phyloP scores from a whole-genome alignment of 495 filamentous ascomycete species.

The Podospora sp. region DNA sequence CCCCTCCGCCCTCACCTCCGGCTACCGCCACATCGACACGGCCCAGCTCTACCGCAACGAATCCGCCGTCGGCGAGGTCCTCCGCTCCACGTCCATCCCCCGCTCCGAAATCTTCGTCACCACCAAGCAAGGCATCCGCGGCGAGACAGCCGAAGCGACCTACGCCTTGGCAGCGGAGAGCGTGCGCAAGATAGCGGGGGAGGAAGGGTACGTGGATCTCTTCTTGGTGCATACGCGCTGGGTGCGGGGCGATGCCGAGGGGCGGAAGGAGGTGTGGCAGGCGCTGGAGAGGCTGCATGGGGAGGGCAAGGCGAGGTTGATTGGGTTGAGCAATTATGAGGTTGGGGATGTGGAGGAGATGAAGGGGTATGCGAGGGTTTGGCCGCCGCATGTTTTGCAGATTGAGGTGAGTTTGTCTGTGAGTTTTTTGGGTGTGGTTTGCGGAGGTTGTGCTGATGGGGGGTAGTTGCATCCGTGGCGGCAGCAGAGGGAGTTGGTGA shows the following conservation, averaged over 20 bases:
- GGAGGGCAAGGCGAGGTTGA: slow-evolving; percentile 59
- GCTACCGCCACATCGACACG: slow-evolving; percentile 76
- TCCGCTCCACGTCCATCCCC: slow-evolving; percentile 57
- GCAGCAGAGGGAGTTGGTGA: slow-evolving; percentile 70
- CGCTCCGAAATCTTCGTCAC: slow-evolving; percentile 72
- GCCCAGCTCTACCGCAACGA: slow-evolving; percentile 72
- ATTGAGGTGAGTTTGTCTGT: slow-evolving; percentile 67
- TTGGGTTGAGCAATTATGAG: slow-evolving; percentile 69
- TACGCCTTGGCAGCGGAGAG: slow-evolving; percentile 11
- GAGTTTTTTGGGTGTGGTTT: too few species aligned
- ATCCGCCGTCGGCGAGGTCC: slow-evolving; percentile 60
- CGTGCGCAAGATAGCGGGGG: slow-evolving; percentile 5
- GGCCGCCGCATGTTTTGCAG: slow-evolving; percentile 65
- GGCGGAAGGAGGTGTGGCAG: slow-evolving; percentile 61
- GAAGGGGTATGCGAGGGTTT: slow-evolving; percentile 55
- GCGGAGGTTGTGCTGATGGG: not conserved
- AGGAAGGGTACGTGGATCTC: slow-evolving; percentile 34
- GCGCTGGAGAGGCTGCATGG: slow-evolving; percentile 58
- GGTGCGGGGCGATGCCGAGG: slow-evolving; percentile 48
- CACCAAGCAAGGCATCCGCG: slow-evolving; percentile 50
- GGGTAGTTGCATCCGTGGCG: slow-evolving; percentile 83
- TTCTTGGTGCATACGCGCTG: slow-evolving; percentile 44
- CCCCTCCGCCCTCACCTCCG: slow-evolving; percentile 39
- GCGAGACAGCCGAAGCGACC: slow-evolving; percentile 7
- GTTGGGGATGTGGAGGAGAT: slow-evolving; percentile 67